phyloP scores from a whole-genome alignment of 495 filamentous ascomycete species.

The Xylaria sp. region DNA sequence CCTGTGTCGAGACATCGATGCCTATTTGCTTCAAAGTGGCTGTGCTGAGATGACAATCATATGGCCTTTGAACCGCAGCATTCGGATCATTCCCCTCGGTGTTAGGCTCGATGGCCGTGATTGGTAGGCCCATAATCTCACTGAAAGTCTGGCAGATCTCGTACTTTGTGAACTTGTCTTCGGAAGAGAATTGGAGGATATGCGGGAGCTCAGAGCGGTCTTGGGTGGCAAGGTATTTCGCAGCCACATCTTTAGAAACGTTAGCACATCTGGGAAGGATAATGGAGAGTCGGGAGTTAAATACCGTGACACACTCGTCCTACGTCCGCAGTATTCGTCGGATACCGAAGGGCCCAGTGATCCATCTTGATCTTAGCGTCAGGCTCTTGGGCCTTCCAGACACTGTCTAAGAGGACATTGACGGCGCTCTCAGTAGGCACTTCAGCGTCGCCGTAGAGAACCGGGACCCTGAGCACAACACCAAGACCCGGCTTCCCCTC shows the following conservation, averaged over 20 bases:
- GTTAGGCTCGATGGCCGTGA: conserved; percentile 74
- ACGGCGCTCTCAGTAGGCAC: conserved; percentile 79
- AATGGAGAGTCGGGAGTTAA: conserved; percentile 17
- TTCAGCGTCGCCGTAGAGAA: conserved; percentile 77
- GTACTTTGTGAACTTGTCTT: conserved; percentile 90
- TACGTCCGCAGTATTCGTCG: conserved; percentile 87
- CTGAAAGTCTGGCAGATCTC: conserved; percentile 84
- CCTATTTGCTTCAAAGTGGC: conserved; percentile 75
- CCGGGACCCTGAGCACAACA: conserved; percentile 82
- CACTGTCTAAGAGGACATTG: conserved; percentile 76
- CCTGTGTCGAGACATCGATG: conserved; percentile 75
- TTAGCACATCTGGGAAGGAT: neutral
- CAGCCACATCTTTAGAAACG: conserved; percentile 60
- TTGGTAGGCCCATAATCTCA: conserved; percentile 78
- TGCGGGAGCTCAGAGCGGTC: conserved; percentile 62
- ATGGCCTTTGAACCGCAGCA: conserved; percentile 78
- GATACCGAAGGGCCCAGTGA: conserved; percentile 85
- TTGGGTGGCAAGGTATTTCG: conserved; percentile 63
- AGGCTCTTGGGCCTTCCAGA: conserved; percentile 70
- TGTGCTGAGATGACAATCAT: conserved; percentile 88
- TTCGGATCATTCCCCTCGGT: conserved; percentile 79
- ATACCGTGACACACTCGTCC: conserved; percentile 72
- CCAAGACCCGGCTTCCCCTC: conserved; percentile 60
- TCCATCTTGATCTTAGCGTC: conserved; percentile 77
- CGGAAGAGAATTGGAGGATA: conserved; percentile 86